These are phyloP conservation scores for Meyerozyma athensensis DNA, from an alignment of 1,139 yeast species.

Conservation along the genomic window DNA sequence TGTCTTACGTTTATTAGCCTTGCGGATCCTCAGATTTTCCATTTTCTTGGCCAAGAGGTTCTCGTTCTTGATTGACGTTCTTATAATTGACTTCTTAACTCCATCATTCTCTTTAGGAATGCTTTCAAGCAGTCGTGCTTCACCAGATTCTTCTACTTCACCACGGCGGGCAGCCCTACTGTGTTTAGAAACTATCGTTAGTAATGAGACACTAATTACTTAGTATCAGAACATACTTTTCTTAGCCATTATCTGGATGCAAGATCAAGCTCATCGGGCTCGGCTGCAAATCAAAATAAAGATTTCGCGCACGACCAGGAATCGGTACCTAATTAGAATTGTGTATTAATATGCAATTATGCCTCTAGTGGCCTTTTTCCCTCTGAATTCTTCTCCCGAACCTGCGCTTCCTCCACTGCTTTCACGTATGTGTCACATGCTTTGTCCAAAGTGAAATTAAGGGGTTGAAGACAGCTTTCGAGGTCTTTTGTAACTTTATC, in stretches of 20 bases:
- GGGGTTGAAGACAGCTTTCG: conserved; percentile 20
- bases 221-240: conserved; percentile 20
- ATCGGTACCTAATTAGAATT: neutral
- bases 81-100: conserved; percentile 56
- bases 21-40: conserved; percentile 36
- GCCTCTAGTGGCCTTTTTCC: conserved; percentile 6
- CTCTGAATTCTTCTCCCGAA: conserved; percentile 9
- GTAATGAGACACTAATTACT: neutral
- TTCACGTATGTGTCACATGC: conserved; percentile 29
- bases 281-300: conserved; percentile 2
- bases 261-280: conserved; percentile 9
- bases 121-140: conserved; percentile 44
- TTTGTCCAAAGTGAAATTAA: conserved; percentile 10
- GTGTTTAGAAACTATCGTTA: conserved; percentile 48
- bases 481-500: conserved; percentile 34
- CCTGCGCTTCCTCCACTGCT: conserved; percentile 21
- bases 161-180: conserved; percentile 80
- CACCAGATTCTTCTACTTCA: conserved; percentile 32
- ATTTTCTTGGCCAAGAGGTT: conserved; percentile 53
- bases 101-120: conserved; percentile 60
- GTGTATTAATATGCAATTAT: neutral
- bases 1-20: conserved; percentile 31
- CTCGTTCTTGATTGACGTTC: conserved; percentile 68
- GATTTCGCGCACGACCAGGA: neutral
- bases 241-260: conserved; percentile 20